Base-by-base conservation (phyloP, 108 stramenopile genomes). In the Cyclotella cryptica region DNA sequence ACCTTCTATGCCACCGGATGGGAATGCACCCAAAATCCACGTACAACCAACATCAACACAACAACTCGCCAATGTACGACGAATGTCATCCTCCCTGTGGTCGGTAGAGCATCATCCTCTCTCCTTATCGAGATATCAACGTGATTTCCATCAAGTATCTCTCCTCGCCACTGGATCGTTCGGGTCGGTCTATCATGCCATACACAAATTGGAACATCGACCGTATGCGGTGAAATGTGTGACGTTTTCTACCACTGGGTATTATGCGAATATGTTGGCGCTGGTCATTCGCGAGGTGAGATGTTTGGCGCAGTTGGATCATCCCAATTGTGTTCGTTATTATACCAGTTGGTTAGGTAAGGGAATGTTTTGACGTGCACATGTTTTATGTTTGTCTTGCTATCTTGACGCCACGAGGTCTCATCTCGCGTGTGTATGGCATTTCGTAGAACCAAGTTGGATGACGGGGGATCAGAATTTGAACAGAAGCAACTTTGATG, bases 271-370 rank as follows among this genome's bases (percentile, higher is more conserved):
- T 51, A 75, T 84, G 19, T 71, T 96, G 26, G 79, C 86, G 39
- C 58, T 89, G 57, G 94, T 97, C 10, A 81, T 96, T 55, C 83
- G 97, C 22, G 97, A 98, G 83, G 94, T 96, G 3, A 86, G 89
- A 27, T 92, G 92, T 80, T 77, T 98, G 53, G 93, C 96, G 6
- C 74, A 82, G 69, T 77, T 93, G 54, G 95, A 96, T 72, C 96
- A 98, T 85, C 85, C 88, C 42, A 97, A 98, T 89, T 84, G 93
- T 44, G 96, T 98, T 0, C 78, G 96, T 49, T 98, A 98, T 68
- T 96, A 96, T 80, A 95, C 96, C 0, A 86, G 87, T 28, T 98
- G 97, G 97, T 76, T 96, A 19, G 55, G 55, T 55, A 21, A 55
- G 55, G 35, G 6, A 26, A 9, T n/a, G n/a, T 55, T 12, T 55